These are phyloP conservation scores for Gomphus bonarii DNA, from an alignment of 1,284 basidiomycete genomes.

Conservation along the genomic window DNA sequence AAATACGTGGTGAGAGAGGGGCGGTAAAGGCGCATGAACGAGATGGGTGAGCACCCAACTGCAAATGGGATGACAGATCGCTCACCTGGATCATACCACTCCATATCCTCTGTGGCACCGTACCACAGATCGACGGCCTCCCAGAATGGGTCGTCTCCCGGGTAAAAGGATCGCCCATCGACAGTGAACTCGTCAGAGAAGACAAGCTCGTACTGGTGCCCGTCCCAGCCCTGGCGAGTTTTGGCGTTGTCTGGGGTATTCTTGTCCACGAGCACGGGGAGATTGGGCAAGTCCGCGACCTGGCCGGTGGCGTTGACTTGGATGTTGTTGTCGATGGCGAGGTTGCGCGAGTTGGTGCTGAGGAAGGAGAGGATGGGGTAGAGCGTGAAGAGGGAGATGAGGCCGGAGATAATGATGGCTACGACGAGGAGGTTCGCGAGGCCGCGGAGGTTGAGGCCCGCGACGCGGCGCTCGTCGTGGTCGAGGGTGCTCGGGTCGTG, in stretches of 20 bases:
- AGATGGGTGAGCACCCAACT: too few relatives aligned
- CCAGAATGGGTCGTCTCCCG: conserved; percentile 25
- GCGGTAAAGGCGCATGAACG: too few relatives aligned
- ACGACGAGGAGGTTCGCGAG: conserved; percentile 40
- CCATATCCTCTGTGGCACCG: conserved; percentile 28
- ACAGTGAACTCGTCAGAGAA: conserved; percentile 38
- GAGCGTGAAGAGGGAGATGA: conserved; percentile 61
- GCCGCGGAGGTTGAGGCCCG: conserved; percentile 39
- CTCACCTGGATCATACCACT: conserved; percentile 29
- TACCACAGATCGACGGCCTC: conserved; percentile 20
- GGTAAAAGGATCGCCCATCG: conserved; percentile 25
- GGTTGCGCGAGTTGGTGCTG: conserved; percentile 33
- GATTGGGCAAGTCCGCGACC: conserved; percentile 32
- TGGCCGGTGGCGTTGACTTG: conserved; percentile 59
- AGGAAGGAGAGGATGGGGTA: conserved; percentile 67
- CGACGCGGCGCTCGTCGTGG: conserved; percentile 16
- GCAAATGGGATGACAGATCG: too few relatives aligned
- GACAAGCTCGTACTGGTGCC: conserved; percentile 51
- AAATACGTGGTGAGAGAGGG: too few relatives aligned
- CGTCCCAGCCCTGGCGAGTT: conserved; percentile 56
- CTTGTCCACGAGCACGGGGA: conserved; percentile 56
- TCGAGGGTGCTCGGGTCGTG: conserved; percentile 37
- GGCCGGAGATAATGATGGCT: conserved; percentile 25
- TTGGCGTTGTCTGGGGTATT: conserved; percentile 52
- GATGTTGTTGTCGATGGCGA: conserved; percentile 52